Conservation (phyloP, 2,329 filamentous ascomycete species). For the Aspergillus persii region DNA sequence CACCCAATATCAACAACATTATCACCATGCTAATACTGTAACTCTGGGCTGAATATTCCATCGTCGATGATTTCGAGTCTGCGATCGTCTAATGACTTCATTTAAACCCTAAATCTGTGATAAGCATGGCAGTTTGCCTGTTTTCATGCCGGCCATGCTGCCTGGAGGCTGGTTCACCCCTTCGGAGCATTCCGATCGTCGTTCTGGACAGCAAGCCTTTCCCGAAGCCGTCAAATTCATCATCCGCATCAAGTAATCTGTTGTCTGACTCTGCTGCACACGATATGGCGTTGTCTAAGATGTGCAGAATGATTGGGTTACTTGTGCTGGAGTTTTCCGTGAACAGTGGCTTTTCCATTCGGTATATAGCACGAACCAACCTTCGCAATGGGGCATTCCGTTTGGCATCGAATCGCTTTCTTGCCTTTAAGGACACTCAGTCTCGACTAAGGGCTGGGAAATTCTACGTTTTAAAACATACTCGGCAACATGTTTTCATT, state of each 20-base stretch:
- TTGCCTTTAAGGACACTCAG: too few species aligned
- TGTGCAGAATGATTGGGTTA: neutral
- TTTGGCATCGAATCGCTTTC: too few species aligned
- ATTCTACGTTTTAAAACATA: neutral
- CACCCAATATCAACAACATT: too few species aligned
- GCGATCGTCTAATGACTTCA: too few species aligned
- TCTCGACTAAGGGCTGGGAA: neutral
- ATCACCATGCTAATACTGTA: too few species aligned
- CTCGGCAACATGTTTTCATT: constrained; percentile 5
- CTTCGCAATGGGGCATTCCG: neutral
- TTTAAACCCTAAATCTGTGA: neutral
- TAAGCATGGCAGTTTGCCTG: neutral
- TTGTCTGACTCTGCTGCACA: constrained; percentile 12
- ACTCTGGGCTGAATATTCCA: too few species aligned
- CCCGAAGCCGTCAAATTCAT: neutral
- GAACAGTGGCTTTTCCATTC: neutral
- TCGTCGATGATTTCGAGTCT: too few species aligned
- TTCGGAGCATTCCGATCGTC: neutral
- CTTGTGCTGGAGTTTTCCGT: neutral
- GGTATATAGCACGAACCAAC: neutral
- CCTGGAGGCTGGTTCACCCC: neutral
- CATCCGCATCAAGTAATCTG: constrained; percentile 4
- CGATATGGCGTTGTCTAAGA: neutral
- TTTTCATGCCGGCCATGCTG: neutral
- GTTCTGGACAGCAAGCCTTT: neutral